phyloP scores from a whole-genome alignment of 2,329 filamentous ascomycete genomes.

The Thelonectria discophora region DNA sequence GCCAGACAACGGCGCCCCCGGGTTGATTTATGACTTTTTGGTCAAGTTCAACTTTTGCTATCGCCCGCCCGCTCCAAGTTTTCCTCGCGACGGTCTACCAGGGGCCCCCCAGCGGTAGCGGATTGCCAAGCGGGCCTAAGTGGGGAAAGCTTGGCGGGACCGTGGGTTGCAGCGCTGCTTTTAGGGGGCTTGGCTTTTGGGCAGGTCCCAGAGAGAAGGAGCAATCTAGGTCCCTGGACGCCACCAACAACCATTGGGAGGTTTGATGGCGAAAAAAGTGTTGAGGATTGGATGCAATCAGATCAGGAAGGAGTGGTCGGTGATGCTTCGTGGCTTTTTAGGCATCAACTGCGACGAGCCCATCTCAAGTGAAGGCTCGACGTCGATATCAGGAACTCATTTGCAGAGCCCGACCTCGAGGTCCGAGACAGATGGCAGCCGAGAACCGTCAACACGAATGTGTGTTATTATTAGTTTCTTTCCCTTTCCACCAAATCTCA shows the following conservation, averaged over 20 bases:
- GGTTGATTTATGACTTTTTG: constrained; percentile 17
- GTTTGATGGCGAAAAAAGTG: neutral
- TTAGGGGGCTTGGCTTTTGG: constrained; percentile 19
- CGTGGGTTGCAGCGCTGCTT: constrained; percentile 28
- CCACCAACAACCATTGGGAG: neutral
- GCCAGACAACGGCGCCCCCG: constrained; percentile 14
- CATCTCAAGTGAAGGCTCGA: no score
- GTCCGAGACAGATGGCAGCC: neutral
- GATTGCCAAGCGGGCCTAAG: constrained; percentile 35
- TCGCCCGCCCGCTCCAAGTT: constrained; percentile 17
- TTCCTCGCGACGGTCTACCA: constrained; percentile 7
- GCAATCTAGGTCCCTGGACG: neutral
- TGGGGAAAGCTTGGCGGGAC: constrained; percentile 31
- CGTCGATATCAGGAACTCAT: neutral
- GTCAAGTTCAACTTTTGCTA: constrained; percentile 12
- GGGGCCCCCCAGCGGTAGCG: constrained; percentile 18
- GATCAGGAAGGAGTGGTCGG: neutral
- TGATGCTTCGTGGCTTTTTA: no score
- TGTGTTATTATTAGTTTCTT: neutral
- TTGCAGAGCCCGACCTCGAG: neutral
- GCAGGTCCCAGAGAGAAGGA: neutral
- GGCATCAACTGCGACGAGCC: neutral
- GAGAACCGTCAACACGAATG: neutral
- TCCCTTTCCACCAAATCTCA: neutral
- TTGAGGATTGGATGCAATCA: neutral